Evolutionary conservation across 306 rosid species (phyloP), one percentile per base, ranked within the genome.

Genomic region (Lathyrus tuberosus): DNA sequence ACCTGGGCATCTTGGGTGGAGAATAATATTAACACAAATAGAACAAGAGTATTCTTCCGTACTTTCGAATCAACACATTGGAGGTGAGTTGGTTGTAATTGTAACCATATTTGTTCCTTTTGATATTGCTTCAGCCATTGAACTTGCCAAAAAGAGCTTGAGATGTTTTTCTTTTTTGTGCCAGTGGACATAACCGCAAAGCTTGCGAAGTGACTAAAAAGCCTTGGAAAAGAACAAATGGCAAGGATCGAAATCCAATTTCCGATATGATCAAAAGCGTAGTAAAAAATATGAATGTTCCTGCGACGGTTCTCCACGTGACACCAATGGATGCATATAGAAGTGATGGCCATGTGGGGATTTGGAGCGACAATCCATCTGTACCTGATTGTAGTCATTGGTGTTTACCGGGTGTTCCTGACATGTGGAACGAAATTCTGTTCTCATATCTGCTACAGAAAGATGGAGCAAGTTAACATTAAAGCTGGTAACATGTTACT

Each of bases 371-470:
- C 62, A 80, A 88, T 33, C 95, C 99, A 10, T 84, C 91, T 3
- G 87, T 91, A 7, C 84, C 89, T 5, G 97, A 94, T 65, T 94
- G 99, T 73, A 94, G 97, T 86, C 99, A 94, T 76, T 94, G 98
- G 98, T 94, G 97, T 76, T 86, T 90, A 6, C 98, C 98, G 0
- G 98, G 98, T 43, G 98, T 94, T 69, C 99, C 99, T 83, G 99
- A 94, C 77, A 82, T 82, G 84, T 94, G 99, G 97, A 94, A 94
- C 54, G 92, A 94, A 80, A 85, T 94, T 84, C 85, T 94, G 68
- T 74, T 94, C 72, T 86, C 86, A 3, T 67, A 80, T 77, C 76
- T 84, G 62, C 81, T 84, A 12, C 69, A 78, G 38, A 68, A 61
- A 43, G 73, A 69, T 62, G 59, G 35, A 33, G 53, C 60, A 69